Evolutionary conservation across 805 yeast species (phyloP), one percentile per base, ranked within the genome.

Genomic region (Yamadazyma takamatsuzukensis): DNA sequence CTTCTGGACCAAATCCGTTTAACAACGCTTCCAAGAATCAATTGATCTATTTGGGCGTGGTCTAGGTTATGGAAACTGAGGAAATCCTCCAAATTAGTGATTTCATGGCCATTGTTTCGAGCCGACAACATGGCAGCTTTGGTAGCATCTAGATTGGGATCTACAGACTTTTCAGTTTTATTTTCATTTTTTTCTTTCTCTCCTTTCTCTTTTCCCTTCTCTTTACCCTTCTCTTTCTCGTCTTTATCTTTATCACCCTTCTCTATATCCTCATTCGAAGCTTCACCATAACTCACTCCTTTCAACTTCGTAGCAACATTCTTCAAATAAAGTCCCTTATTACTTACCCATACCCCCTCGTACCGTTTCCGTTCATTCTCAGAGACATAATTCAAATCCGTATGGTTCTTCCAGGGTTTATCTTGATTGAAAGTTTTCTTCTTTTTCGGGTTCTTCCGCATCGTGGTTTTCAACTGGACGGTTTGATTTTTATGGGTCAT

Each of bases 301-400:
- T 28, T 41, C 33, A 55, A 48, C 37, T 48, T 47, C 15, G 55
- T 60, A 9, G 56, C 61, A 6, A 61, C 58, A 2, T 34, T 39
- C 22, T 65, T 66, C 43, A 80, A 54, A 47, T 81, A 80, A 3
- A 62, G 49, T 2, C 93, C 95, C 41, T 76, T 77, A 52, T 93
- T 93, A 21, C 95, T 78, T 0, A 83, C 95, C 96, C 96, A 93
- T 11, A 93, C 74, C 16, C 95, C 94, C 56, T 89, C 97, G 56
- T 90, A 93, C 23, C 97, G 61, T 52, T 88, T 88, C 38, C 85
- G 70, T 53, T 93, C 97, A 27, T 65, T 71, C 27, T 74, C 78
- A 1, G 74, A 67, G 21, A 71, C 63, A 54, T 43, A 65, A 52
- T 41, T 48, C 5, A 78, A 65, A 39, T 77, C 83, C 18, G 65